Evolutionary conservation across 176 grass and related monocot genomes (phyloP), one percentile per base, ranked within the genome.

Genomic region (Rhynchospora breviuscula): DNA sequence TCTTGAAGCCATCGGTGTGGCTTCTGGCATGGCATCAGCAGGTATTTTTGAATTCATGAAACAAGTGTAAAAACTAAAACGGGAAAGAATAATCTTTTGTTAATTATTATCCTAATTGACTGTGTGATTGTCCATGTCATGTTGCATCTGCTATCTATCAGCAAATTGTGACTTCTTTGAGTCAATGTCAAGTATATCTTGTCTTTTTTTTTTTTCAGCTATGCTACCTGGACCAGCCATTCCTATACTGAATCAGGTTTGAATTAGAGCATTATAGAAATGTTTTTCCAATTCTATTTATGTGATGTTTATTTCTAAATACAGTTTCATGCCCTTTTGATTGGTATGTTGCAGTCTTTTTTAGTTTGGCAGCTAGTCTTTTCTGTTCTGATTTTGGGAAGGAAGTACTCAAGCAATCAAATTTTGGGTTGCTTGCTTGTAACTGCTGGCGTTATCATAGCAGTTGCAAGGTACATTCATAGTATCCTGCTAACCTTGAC

Each of bases 311-410:
- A 10, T 79, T 4, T 48, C 6, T 74, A 31, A 18, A 52, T 40
- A 6, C 49, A 54, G 29, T 1, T 79, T 79, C 51, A 77, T 1
- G 0, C 11, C 13, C 0, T 77, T 77, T n/a, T 89, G 51, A 10
- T 78, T n/a, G n/a, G 40, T 31, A 48, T 88, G 63, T 88, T 88
- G 90, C 83, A 95, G 96, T 95, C 95, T 59, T 98, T 98, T 88
- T 78, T 95, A 84, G 91, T 95, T 53, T 98, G 93, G 96, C 96
- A 98, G 85, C 89, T 98, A 72, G 84, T 95, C 68, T 86, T 98
- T 21, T 98, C 93, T 64, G 75, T 86, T 44, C 19, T 98, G 51
- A 86, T 95, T 59, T 88, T 98, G 88, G 81, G 82, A 93, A 98
- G 93, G 77, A 93, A 85, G 84, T 98, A 95, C 79, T 90, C 89